A percentile compares a stretch with the other conserved stretches of the same genome.
These are phyloP conservation scores for Stemphylium vesicarium DNA, from an alignment of 2,329 filamentous ascomycete species.

Conservation along the genomic window DNA sequence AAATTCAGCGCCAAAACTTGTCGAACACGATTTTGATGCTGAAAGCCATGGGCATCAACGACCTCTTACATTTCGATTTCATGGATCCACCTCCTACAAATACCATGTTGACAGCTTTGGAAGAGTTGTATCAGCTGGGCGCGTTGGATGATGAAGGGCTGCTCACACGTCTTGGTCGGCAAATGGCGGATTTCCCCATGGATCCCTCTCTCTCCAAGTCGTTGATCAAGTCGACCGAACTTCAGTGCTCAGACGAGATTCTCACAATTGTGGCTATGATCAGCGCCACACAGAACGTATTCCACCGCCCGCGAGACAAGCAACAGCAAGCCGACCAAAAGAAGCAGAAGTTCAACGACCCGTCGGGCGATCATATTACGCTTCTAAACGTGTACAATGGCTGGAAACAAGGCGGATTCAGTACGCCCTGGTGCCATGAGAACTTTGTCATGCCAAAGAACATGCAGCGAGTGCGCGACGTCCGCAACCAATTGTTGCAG, in stretches of 20 bases:
- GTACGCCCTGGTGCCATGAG: constrained; percentile 92
- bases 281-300: constrained; percentile 77
- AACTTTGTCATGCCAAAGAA: constrained; percentile 94
- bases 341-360: constrained; percentile 96
- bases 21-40: constrained; percentile 95
- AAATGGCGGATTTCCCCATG: constrained; percentile 99
- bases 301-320: constrained; percentile 97
- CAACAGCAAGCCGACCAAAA: constrained; percentile 96
- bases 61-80: constrained; percentile 95
- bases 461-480: constrained; percentile 89
- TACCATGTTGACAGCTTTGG: constrained; percentile 94
- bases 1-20: constrained; percentile 94
- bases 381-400: constrained; percentile 95
- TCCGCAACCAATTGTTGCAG: constrained; percentile 86
- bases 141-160: constrained; percentile 95
- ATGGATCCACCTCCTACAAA: constrained; percentile 99
- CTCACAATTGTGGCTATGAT: constrained; percentile 81
- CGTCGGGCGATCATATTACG: constrained; percentile 91
- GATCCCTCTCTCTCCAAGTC: constrained; percentile 91
- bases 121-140: constrained; percentile 90
- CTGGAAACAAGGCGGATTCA: constrained; percentile 88
- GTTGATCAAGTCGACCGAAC: constrained; percentile 84
- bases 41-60: constrained; percentile 99
- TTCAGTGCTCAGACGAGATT: constrained; percentile 91
- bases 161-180: constrained; percentile 85